Evolutionary conservation across 306 rosid species (phyloP).

Genomic region (Rosa multiflora): DNA sequence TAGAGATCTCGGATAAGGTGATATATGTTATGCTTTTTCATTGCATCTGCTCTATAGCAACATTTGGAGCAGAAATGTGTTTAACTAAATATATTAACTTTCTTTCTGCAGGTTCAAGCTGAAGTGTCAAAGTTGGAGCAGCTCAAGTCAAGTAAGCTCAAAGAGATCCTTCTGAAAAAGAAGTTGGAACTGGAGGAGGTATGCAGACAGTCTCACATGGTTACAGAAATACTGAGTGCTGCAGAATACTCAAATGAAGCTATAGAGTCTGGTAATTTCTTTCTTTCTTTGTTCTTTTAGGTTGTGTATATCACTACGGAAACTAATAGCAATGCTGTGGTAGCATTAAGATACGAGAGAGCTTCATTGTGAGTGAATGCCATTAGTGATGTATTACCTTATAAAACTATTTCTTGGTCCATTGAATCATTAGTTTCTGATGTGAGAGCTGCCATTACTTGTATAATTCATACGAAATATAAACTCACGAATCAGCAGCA

Average conservation of each 20-base stretch:
- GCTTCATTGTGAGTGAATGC: background rate
- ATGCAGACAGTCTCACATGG: slow-evolving; percentile 57
- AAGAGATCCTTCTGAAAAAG: slow-evolving; percentile 56
- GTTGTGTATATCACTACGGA: background rate
- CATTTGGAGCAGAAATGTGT: background rate
- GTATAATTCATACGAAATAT: background rate
- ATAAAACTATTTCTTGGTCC: background rate
- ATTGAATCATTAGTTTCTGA: background rate
- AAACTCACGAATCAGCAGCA: background rate
- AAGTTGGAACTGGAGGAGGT: slow-evolving; percentile 62
- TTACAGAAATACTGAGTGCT: slow-evolving; percentile 25
- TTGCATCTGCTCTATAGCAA: background rate
- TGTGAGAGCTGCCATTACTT: background rate
- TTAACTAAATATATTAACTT: background rate
- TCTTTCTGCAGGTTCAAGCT: slow-evolving; percentile 54
- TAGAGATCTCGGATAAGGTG: background rate
- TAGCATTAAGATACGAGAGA: background rate
- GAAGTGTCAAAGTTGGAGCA: slow-evolving; percentile 70
- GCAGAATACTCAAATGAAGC: slow-evolving; percentile 38
- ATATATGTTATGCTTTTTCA: background rate
- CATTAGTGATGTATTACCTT: background rate
- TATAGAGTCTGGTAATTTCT: slow-evolving; percentile 44
- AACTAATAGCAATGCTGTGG: background rate
- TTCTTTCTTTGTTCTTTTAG: background rate
- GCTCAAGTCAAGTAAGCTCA: slow-evolving; percentile 65